Conservation (phyloP, 805 yeast genomes). For the Blastobotrys parvus region DNA sequence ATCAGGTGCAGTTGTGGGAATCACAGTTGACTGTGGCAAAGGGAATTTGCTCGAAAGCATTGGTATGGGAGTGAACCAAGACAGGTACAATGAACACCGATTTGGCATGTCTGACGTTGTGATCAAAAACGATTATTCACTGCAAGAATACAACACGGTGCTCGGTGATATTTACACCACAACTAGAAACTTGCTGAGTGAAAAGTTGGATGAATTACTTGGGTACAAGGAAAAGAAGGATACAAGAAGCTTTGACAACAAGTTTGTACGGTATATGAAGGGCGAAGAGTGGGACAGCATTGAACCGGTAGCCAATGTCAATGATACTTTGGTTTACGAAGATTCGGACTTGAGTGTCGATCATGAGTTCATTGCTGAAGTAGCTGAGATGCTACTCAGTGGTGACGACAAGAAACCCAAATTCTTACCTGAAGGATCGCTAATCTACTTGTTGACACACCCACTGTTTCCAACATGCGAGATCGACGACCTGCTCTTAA, state of each 20-base stretch:
- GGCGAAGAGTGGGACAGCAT: slow-evolving; percentile 19
- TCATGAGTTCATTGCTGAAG: slow-evolving; percentile 14
- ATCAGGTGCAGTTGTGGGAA: slow-evolving; percentile 21
- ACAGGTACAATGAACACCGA: slow-evolving; percentile 12
- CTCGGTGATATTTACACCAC: slow-evolving; percentile 20
- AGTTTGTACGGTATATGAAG: slow-evolving; percentile 14
- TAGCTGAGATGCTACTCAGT: slow-evolving; percentile 25
- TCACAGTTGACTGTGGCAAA: slow-evolving; percentile 50
- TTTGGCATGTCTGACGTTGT: slow-evolving; percentile 14
- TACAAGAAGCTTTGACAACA: slow-evolving; percentile 19
- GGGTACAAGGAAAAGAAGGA: slow-evolving; percentile 28
- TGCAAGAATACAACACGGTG: slow-evolving; percentile 9
- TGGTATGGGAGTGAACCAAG: slow-evolving; percentile 45
- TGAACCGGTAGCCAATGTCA: neutral
- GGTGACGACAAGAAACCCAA: slow-evolving; percentile 1
- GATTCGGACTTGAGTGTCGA: slow-evolving; percentile 19
- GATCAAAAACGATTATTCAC: slow-evolving; percentile 9
- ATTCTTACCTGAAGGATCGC: slow-evolving; percentile 44
- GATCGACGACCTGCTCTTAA: slow-evolving; percentile 46
- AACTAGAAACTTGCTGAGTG: slow-evolving; percentile 16
- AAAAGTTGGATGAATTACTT: slow-evolving; percentile 19
- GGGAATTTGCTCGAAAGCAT: slow-evolving; percentile 62
- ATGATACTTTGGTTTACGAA: slow-evolving; percentile 15
- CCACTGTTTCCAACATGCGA: slow-evolving; percentile 68
- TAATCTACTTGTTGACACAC: slow-evolving; percentile 74